Evolutionary conservation across 495 filamentous ascomycete species (phyloP), one percentile per base, ranked within the genome.

Genomic region (Tuber borchii): DNA sequence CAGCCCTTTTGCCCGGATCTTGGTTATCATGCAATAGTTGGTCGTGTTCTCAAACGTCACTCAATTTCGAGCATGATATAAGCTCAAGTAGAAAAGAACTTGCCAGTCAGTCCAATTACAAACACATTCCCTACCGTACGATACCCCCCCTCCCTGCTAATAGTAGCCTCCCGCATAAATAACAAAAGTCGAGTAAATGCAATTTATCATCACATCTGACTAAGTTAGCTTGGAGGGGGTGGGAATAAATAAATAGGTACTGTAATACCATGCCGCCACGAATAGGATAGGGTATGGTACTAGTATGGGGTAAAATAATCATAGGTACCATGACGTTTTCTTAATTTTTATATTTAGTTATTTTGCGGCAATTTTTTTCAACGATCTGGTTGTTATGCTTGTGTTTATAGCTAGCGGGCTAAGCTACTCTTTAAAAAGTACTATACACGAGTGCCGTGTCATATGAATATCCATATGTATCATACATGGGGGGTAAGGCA

Each of bases 361-460:
- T 65, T 56, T 65, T 65, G 56, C 56, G 56, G 56, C 56, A 65
- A 65, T 65, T 65, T 46, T 65, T 46, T 65, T 19, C 14, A 19
- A 16, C 26, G 16, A 65, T 65, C 26, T 34, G 56, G 56, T 65
- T 22, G 1, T 26, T 16, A 12, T 34, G 26, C 22, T 26, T 61
- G 51, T 26, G 4, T 31, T 26, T 31, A 8, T 34, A n/a, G n/a
- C n/a, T n/a, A n/a, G 39, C 39, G 39, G 39, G 39, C 39, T 40
- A 40, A 26, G 1, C 22, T 26, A 8, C 40, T 7, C 40, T 43
- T 43, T 9, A 12, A 26, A 26, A 26, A 26, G 48, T 12, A 26
- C 10, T n/a, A n/a, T n/a, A 19, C 17, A 19, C 45, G 19, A 26
- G 51, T 10, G 10, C 51, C 3, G 51, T 14, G 31, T 31, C 9